Base-by-base conservation (phyloP, 331 rosid species). In the Ulmus americana region DNA sequence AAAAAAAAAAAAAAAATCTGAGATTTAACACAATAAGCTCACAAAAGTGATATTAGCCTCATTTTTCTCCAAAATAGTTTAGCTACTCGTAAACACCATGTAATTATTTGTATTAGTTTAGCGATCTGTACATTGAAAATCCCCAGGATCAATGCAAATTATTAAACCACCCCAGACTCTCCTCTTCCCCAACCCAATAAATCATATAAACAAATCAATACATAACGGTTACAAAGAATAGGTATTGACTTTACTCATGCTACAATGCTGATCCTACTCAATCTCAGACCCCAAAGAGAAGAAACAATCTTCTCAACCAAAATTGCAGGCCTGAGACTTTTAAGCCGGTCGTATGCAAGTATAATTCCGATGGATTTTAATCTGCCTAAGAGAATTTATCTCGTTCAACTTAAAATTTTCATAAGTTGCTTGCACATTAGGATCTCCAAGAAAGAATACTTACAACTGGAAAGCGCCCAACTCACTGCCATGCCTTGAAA, bases 401-500 rank as follows among this genome's bases (percentile, higher is more conserved):
- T n/a, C n/a, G n/a, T n/a, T n/a, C n/a, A n/a, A n/a, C n/a, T n/a
- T n/a, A n/a, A n/a, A n/a, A n/a, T 28, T 28, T 22, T 22, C 35
- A 22, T 22, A n/a, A n/a, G 1, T 3, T 22, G 35, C 35, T 22
- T 28, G 35, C 35, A 2, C 35, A 28, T 28, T 28, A 28, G 35
- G 35, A 28, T 58, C 6, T 38, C 41, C 45, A 51, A 39, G 52
- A 35, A 16, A 6, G 42, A 46, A 63, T 43, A 51, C 59, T 76
- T 70, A 84, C 41, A 84, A 69, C 64, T 48, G 84, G 64, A 72
- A 80, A 44, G 72, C 75, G 40, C 95, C 96, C 75, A 92, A 67
- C 63, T 86, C 94, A n/a, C 80, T 82, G 55, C 91, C 89, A 76
- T 85, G 95, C 77, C 84, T 66, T 5, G 81, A 53, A 66, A 88